These are phyloP conservation scores for Inga laurina DNA, from an alignment of 306 rosid species.

Conservation along the genomic window DNA sequence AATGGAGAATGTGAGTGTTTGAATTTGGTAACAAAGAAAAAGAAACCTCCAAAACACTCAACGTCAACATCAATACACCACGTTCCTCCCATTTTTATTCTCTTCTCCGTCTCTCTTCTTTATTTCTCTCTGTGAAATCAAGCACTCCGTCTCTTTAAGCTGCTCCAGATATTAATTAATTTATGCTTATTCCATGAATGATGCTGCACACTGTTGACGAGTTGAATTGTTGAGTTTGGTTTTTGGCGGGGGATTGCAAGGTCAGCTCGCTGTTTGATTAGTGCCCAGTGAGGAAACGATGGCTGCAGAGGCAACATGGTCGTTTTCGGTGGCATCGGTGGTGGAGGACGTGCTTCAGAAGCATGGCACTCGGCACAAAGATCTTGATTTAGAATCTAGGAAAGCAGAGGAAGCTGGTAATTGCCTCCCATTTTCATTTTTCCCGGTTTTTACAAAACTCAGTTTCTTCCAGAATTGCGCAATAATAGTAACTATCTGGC, in stretches of 20 bases:
- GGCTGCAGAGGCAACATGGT: conserved; percentile 45
- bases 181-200: conserved; percentile 1
- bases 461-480: conserved; percentile 16
- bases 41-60: conserved; percentile 56
- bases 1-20: conserved; percentile 42
- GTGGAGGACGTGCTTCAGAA: conserved; percentile 93
- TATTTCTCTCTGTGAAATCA: neutral
- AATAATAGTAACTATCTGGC: conserved; percentile 5
- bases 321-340: conserved; percentile 80
- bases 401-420: conserved; percentile 92
- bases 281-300: conserved; percentile 13
- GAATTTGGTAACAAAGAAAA: conserved; percentile 58
- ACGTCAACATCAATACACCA: neutral
- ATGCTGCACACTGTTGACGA: conserved; percentile 32
- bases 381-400: conserved; percentile 79
- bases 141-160: conserved; percentile 21
- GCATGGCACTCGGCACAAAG: conserved; percentile 67
- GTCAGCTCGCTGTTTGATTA: conserved; percentile 8
- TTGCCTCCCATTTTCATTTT: neutral
- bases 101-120: conserved; percentile 6
- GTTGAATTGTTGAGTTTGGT: conserved; percentile 20
- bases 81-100: conserved; percentile 21
- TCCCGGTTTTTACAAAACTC: neutral
- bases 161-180: neutral
- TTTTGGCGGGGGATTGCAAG: conserved; percentile 13